These are phyloP conservation scores for Inosperma sp. DNA, from an alignment of 768 basidiomycete species.

Conservation along the genomic window DNA sequence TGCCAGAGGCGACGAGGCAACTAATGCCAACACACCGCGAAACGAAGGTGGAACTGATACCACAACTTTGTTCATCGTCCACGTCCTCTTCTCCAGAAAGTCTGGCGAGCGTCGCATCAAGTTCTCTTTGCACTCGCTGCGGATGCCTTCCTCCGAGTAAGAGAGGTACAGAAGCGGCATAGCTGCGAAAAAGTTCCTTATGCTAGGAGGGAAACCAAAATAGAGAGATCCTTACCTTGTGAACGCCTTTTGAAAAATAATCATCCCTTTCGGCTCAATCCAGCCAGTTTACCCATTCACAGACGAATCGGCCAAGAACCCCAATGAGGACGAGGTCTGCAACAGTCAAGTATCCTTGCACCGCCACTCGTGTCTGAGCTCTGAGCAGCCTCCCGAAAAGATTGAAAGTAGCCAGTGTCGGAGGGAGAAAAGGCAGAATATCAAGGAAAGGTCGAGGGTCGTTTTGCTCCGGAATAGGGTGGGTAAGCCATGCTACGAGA, in stretches of 20 bases:
- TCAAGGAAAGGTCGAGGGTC: slow-evolving; percentile 54
- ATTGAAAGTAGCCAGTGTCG: slow-evolving; percentile 69
- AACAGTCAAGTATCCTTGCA: slow-evolving; percentile 46
- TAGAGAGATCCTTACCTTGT: too few relatives aligned
- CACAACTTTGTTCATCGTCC: slow-evolving; percentile 9
- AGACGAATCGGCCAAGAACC: slow-evolving; percentile 66
- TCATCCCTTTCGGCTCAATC: slow-evolving; percentile 68
- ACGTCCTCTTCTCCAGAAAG: slow-evolving; percentile 29
- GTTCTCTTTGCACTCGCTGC: slow-evolving; percentile 40
- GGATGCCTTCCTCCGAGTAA: slow-evolving; percentile 39
- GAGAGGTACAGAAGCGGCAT: too few relatives aligned
- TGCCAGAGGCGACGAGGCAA: slow-evolving; percentile 44
- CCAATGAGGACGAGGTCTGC: slow-evolving; percentile 62
- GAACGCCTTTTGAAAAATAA: too few relatives aligned
- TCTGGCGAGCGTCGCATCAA: slow-evolving; percentile 33
- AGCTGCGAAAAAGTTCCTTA: too few relatives aligned
- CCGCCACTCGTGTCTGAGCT: slow-evolving; percentile 51
- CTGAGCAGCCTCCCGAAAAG: slow-evolving; percentile 64
- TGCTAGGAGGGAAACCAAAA: too few relatives aligned
- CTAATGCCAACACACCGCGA: slow-evolving; percentile 22
- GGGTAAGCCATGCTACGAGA: slow-evolving; percentile 52
- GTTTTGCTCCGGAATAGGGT: slow-evolving; percentile 34
- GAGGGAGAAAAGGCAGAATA: slow-evolving; percentile 60
- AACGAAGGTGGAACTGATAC: neutral
- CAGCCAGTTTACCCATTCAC: slow-evolving; percentile 63